phyloP scores from a whole-genome alignment of 1,139 yeast genomes.

The Komagataea norvegica region DNA sequence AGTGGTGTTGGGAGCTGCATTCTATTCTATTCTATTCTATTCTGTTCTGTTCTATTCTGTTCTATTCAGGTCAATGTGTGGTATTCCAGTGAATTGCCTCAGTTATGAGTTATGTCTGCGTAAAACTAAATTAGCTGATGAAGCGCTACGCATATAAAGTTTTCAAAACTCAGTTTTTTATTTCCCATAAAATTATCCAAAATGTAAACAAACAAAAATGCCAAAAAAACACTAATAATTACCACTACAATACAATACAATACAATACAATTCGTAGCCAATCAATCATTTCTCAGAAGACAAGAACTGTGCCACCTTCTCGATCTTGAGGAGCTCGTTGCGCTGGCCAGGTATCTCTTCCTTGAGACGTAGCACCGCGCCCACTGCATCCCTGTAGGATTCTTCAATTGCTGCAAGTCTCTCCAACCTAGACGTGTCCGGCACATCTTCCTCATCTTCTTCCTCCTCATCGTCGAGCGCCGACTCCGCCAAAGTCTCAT shows the following conservation, averaged over 20 bases:
- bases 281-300: constrained; percentile 9
- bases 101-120: no score
- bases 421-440: constrained; percentile 21
- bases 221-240: no score
- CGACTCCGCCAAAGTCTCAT: constrained; percentile 17
- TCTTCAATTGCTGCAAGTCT: constrained; percentile 18
- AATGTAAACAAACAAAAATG: no score
- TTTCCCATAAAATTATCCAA: no score
- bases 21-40: background rate
- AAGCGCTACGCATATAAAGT: no score
- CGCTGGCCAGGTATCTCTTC: constrained; percentile 18
- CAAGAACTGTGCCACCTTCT: constrained; percentile 21
- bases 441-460: constrained; percentile 12
- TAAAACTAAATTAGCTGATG: no score
- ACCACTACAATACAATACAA: no score
- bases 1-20: constrained; percentile 6
- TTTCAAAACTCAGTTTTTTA: no score
- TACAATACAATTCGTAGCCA: background rate
- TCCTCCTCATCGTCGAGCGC: constrained; percentile 17
- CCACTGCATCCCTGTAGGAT: constrained; percentile 20
- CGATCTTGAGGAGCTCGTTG: constrained; percentile 19
- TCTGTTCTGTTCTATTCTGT: background rate
- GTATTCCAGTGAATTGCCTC: no score
- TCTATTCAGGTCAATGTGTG: no score
- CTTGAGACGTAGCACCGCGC: constrained; percentile 8